A percentile compares a stretch with the other conserved stretches of the same genome.
phyloP scores from a whole-genome alignment of 352 stramenopile species.

The Globisporangium middletonii region DNA sequence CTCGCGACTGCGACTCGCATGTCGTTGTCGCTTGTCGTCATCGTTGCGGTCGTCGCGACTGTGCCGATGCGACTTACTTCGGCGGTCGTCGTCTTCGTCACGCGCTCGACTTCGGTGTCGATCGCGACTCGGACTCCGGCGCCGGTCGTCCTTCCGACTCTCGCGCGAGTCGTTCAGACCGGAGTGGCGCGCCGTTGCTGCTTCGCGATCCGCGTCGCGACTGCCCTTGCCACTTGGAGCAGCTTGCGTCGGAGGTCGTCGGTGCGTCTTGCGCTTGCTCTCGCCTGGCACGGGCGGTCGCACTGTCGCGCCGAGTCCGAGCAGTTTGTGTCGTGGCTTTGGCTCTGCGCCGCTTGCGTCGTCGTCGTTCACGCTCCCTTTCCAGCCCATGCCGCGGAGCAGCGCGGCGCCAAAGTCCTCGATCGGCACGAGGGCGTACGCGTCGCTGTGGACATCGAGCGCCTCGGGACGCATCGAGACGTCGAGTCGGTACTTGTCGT shows the following conservation, averaged over 20 bases:
- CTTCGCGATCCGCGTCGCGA: neutral
- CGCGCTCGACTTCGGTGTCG: neutral
- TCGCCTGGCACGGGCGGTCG: conserved; percentile 40
- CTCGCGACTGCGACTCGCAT: neutral
- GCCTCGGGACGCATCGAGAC: conserved; percentile 74
- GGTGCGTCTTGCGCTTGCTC: conserved; percentile 27
- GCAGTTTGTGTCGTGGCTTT: conserved; percentile 86
- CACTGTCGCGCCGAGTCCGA: conserved; percentile 91
- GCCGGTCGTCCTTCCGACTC: conserved; percentile 3
- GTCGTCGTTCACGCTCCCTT: conserved; percentile 49
- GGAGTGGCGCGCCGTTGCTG: conserved; percentile 1
- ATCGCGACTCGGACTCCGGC: conserved; percentile 7
- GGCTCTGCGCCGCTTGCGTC: conserved; percentile 31
- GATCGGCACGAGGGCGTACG: conserved; percentile 88
- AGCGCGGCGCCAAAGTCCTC: conserved; percentile 94
- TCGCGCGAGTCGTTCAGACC: conserved; percentile 6
- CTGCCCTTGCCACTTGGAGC: too few species aligned
- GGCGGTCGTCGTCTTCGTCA: conserved; percentile 7
- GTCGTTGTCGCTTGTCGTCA: neutral
- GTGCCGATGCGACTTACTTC: conserved; percentile 12
- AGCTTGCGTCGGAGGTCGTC: too few species aligned
- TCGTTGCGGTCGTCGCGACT: conserved; percentile 9
- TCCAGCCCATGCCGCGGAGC: conserved; percentile 98
- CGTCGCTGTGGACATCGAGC: conserved; percentile 74
- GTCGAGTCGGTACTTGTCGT: conserved; percentile 82